Percentiles rank a stretch among this genome's conserved stretches.
phyloP scores from a whole-genome alignment of 177 flowering plant genomes.

The Vitis hybrid region DNA sequence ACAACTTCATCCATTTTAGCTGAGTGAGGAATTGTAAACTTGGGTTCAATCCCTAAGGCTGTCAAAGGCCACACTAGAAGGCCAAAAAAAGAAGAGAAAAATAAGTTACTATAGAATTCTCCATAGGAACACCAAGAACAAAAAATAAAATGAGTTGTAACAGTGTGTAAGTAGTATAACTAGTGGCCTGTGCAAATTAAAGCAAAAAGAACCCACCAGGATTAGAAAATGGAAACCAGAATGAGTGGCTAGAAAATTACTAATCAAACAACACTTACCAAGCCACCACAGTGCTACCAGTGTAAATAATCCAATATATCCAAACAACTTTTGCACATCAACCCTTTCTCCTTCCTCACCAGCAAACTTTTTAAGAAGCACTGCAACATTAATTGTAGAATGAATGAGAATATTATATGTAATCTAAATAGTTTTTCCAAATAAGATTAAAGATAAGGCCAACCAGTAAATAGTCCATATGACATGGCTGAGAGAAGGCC shows the following conservation, averaged over 20 bases:
- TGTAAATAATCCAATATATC: conserved; percentile 93
- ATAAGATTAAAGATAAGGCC: not conserved
- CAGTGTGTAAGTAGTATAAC: too few relatives aligned
- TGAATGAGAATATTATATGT: not conserved
- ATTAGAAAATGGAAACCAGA: not conserved
- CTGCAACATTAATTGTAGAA: conserved; percentile 36
- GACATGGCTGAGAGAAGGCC: conserved; percentile 93
- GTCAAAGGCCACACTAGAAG: conserved; percentile 92
- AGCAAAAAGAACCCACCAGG: not conserved
- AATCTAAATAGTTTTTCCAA: not conserved
- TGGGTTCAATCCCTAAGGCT: conserved; percentile 94
- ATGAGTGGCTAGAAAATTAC: not conserved
- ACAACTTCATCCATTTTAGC: conserved; percentile 86
- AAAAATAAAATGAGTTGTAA: not conserved
- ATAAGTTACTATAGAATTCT: not conserved
- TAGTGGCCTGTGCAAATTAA: not conserved
- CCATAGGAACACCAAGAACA: too few relatives aligned
- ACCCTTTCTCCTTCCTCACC: conserved; percentile 94
- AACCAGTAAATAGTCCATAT: conserved; percentile 95
- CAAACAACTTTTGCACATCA: conserved; percentile 94
- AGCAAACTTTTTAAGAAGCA: conserved; percentile 85
- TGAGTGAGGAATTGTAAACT: conserved; percentile 89
- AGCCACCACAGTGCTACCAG: conserved; percentile 98
- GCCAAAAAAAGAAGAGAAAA: conserved; percentile 3
- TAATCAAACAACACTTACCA: conserved; percentile 47